A percentile compares a stretch with the other conserved stretches of the same genome.
Evolutionary conservation across 2,329 filamentous ascomycete species (phyloP).

Genomic region (Colletotrichum gloeosporioides): DNA sequence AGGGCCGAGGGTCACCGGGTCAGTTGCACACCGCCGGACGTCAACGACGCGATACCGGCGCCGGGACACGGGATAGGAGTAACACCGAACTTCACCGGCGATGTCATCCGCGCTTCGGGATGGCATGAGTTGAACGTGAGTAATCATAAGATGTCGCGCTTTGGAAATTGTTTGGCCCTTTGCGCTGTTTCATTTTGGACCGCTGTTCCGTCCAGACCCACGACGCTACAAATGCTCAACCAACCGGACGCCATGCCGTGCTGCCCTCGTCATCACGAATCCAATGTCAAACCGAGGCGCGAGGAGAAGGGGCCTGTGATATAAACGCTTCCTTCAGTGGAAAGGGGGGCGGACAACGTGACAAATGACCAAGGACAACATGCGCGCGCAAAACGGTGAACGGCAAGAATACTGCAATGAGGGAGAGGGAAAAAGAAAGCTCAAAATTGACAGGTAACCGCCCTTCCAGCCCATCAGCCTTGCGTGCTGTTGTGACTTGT

Average conservation of each 20-base stretch:
- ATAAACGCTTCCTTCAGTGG: neutral
- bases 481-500: constrained; percentile 12
- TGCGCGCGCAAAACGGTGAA: neutral
- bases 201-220: neutral
- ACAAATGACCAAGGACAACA: neutral
- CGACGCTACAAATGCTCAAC: neutral
- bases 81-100: neutral
- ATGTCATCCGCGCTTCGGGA: neutral
- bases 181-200: neutral
- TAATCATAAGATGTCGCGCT: neutral
- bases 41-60: neutral
- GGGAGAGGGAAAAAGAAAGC: neutral
- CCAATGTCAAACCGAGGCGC: neutral
- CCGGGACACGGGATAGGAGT: neutral
- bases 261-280: neutral
- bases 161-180: neutral
- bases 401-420: neutral
- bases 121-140: neutral
- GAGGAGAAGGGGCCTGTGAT: neutral
- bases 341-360: neutral
- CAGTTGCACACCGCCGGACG: neutral
- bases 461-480: constrained; percentile 8
- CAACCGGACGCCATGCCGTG: neutral
- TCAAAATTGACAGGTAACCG: constrained; percentile 13
- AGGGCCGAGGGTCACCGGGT: neutral